Evolutionary conservation across 2,329 filamentous ascomycete species (phyloP), one percentile per base, ranked within the genome.

Genomic region (Seiridium unicorne): DNA sequence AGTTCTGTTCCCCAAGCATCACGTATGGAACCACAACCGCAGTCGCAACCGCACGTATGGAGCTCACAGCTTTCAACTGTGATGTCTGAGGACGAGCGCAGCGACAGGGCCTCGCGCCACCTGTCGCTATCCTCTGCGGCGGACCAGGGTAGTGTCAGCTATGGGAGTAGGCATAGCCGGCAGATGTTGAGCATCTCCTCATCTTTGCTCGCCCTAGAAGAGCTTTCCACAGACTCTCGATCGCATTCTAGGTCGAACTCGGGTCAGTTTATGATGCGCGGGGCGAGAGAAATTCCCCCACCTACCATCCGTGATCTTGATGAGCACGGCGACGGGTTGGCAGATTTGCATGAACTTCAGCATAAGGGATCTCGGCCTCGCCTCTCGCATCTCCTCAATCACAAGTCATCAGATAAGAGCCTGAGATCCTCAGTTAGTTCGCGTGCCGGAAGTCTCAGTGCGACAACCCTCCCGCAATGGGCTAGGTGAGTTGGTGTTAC

Each of bases 61-160:
- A 87, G 84, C 72, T 83, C 83, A 49, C 84, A 87, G 71, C 77
- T 88, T 47, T 89, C 86, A 44, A 87, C 85, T 49, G 85, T 89
- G 62, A 76, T 82, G 72, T 88, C 86, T 40, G 86, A 87, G 69
- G 84, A 83, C 68, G 86, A 89, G 63, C 77, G 73, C 42, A 86
- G 81, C 68, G 75, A 80, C 38, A 76, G 77, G 44, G 77, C 74
- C 13, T 84, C 83, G 31, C 79, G 79, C 10, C 77, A 81, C 8
- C 76, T 79, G 56, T 83, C 81, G 4, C 18, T 26, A 26, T 69
- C 76, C 5, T 66, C 75, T 7, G 81, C 79, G 32, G 71, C 73
- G 42, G 79, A 78, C 34, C 75, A 81, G 55, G 76, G 79, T 55
- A 82, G 81, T 64, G 83, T 81, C 55, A 79, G 78, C n/a, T 76